Percentiles rank a stretch among this genome's conserved stretches.
These are phyloP conservation scores for Gossypium raimondii DNA, from an alignment of 345 rosid species.

Conservation along the genomic window DNA sequence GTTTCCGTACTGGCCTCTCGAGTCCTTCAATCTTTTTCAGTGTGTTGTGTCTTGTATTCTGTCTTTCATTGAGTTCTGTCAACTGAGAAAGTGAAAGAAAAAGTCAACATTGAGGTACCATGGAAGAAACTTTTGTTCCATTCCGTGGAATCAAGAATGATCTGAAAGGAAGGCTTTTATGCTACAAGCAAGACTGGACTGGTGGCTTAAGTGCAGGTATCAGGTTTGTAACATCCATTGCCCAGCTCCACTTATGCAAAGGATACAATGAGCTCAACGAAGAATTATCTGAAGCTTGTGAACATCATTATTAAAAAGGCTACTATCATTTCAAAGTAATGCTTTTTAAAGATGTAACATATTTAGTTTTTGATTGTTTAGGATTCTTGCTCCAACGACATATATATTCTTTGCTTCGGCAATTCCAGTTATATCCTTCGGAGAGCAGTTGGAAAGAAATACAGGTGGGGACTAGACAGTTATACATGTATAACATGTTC, in stretches of 20 bases:
- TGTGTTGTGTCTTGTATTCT: slow-evolving; percentile 22
- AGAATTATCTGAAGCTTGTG: background rate
- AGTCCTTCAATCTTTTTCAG: slow-evolving; percentile 27
- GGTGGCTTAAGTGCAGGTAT: slow-evolving; percentile 65
- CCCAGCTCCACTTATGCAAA: background rate
- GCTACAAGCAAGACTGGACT: slow-evolving; percentile 79
- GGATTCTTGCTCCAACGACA: slow-evolving; percentile 81
- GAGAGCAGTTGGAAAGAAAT: slow-evolving; percentile 72
- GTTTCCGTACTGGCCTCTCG: slow-evolving; percentile 50
- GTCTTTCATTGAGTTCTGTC: slow-evolving; percentile 15
- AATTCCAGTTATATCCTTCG: slow-evolving; percentile 81
- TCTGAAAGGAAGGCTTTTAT: slow-evolving; percentile 56
- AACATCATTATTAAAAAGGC: background rate
- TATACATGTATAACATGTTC: background rate
- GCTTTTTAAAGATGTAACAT: slow-evolving; percentile 14
- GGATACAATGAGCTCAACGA: background rate
- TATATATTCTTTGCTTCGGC: slow-evolving; percentile 83
- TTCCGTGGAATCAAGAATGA: slow-evolving; percentile 72
- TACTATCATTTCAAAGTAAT: background rate
- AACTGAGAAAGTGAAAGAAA: slow-evolving; percentile 2
- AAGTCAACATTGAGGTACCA: slow-evolving; percentile 27
- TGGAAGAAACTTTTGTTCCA: slow-evolving; percentile 85
- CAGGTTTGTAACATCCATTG: slow-evolving; percentile 40
- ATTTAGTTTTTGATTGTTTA: slow-evolving; percentile 22
- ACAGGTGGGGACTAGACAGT: slow-evolving; percentile 39